Evolutionary conservation across 345 rosid genomes (phyloP), one percentile per base, ranked within the genome.

Genomic region (Combretum micranthum): DNA sequence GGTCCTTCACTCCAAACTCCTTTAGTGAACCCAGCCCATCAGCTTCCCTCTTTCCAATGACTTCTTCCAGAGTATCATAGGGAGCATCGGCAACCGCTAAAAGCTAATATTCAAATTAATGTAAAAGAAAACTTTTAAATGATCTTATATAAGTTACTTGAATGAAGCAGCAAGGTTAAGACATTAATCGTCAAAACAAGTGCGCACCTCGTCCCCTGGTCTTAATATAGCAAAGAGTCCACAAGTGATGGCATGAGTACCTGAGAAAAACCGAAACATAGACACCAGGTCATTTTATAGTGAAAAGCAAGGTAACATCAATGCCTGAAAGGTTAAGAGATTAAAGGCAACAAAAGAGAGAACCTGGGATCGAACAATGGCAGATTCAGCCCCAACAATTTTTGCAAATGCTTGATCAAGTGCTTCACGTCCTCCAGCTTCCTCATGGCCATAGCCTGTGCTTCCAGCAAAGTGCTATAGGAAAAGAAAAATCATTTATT

Each of bases 11-110:
- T 62, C 81, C 84, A 68, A 82, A 82, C 67, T 82, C 88, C 69
- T 69, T 75, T 62, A 82, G 61, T 47, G 83, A 82, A 67, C 88
- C 84, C 42, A 79, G 23, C 39, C 88, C 84, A 57, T 62, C 66
- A 52, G 76, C 68, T 60, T 82, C 79, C 65, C 83, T 71, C 59
- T 77, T 79, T 57, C 88, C 83, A 49, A 82, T 77, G 62, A 82
- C 89, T 70, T 80, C 83, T 67, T 83, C 86, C 56, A 83, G 65
- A 25, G 89, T 80, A 68, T 83, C 89, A 78, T 83, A 83, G 23
- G 86, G 86, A 60, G 89, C 77, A 57, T 83, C 89, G 46, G 79
- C 89, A 64, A 83, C 86, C 72, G 86, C 89, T 83, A 83, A 70
- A 65, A 83, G 89, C 86, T 80, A 78, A 72, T 64, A 60, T 71